Percentiles rank a stretch among this genome's conserved stretches.
Evolutionary conservation across 768 basidiomycete species (phyloP).

Genomic region (Termitomyces titanicus): DNA sequence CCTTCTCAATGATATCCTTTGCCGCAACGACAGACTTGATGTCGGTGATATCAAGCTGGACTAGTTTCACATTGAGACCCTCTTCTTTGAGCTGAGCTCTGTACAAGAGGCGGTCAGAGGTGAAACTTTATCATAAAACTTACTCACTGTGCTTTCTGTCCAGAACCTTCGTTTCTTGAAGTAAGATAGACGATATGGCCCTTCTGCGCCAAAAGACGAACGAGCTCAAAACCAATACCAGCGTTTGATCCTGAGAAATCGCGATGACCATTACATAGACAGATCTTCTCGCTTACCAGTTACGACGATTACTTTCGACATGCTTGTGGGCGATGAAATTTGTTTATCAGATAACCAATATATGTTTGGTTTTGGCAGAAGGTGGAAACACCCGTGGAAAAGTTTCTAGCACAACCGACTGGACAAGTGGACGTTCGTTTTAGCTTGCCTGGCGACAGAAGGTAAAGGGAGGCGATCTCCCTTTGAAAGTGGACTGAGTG

Average conservation of each 20-base stretch:
- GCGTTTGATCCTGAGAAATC: constrained; percentile 33
- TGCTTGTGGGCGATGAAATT: not conserved
- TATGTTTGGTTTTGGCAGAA: too few species aligned
- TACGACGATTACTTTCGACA: constrained; percentile 17
- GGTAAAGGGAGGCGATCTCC: too few species aligned
- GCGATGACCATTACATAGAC: not conserved
- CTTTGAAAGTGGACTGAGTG: too few species aligned
- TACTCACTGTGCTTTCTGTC: constrained; percentile 38
- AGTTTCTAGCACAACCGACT: too few species aligned
- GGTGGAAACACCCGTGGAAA: too few species aligned
- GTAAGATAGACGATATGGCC: constrained; percentile 42
- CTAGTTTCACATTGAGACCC: constrained; percentile 23
- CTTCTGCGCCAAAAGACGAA: constrained; percentile 37
- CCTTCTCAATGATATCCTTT: constrained; percentile 30
- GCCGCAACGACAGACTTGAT: constrained; percentile 30
- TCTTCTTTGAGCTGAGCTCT: constrained; percentile 18
- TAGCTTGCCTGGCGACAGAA: too few species aligned
- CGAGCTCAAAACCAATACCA: constrained; percentile 45
- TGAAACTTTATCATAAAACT: not conserved
- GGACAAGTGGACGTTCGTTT: too few species aligned
- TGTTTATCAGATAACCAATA: not conserved
- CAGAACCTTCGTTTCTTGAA: constrained; percentile 35
- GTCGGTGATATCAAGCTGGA: constrained; percentile 39
- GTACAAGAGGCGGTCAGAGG: not conserved
- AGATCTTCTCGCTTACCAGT: constrained; percentile 7